phyloP scores from a whole-genome alignment of 305 asterid species.

The Plantago coronopus region DNA sequence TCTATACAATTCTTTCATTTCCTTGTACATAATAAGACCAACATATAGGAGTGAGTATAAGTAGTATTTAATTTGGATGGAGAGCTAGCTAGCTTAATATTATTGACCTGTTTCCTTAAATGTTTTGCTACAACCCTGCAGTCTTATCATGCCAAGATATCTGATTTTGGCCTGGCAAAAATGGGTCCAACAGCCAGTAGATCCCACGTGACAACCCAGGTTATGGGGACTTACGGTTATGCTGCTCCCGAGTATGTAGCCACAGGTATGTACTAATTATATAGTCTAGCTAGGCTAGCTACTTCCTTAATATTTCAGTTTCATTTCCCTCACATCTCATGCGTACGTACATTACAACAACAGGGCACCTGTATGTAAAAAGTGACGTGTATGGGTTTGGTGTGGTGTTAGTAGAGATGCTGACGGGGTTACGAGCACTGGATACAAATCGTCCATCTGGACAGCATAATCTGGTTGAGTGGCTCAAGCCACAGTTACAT shows the following conservation, averaged over 20 bases:
- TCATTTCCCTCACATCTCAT: too few relatives aligned
- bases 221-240: constrained; percentile 54
- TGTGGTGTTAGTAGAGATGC: constrained; percentile 53
- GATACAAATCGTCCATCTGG: constrained; percentile 46
- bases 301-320: too few relatives aligned
- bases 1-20: too few relatives aligned
- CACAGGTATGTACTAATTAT: constrained; percentile 48
- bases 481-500: constrained; percentile 47
- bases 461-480: constrained; percentile 36
- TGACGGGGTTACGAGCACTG: constrained; percentile 46
- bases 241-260: constrained; percentile 62
- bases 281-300: neutral
- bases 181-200: constrained; percentile 48
- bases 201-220: constrained; percentile 54
- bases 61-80: too few relatives aligned
- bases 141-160: constrained; percentile 55
- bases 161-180: constrained; percentile 60
- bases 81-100: too few relatives aligned
- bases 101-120: neutral
- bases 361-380: constrained; percentile 58
- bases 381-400: constrained; percentile 60
- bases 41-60: too few relatives aligned
- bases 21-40: too few relatives aligned
- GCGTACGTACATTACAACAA: too few relatives aligned
- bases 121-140: constrained; percentile 18